Base-by-base conservation (phyloP, 345 rosid species). In the Rhizophora mangle region DNA sequence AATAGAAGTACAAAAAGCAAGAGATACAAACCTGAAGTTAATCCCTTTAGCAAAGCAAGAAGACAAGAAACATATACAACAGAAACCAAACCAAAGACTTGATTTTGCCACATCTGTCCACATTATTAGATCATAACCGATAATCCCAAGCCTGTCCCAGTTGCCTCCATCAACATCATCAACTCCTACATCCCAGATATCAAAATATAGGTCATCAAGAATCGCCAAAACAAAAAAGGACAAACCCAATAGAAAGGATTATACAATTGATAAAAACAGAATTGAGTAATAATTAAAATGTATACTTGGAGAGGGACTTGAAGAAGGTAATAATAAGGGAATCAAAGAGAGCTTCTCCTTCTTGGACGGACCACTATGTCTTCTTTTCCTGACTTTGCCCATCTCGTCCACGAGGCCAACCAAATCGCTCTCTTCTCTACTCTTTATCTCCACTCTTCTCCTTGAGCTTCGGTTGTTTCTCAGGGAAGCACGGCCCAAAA, bases 31-130 rank as follows among this genome's bases (percentile, higher is more conserved):
- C 97, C 93, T 89, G 75, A 89, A 89, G 82, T 63, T 82, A 61
- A 87, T 66, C 29, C 96, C 93, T 83, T 74, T 83, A n/a, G 97
- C 80, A 72, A 94, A 87, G 82, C 91, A 88, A 82, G 97, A 88
- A 64, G 95, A 89, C 20, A 91, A 60, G 90, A 88, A 85, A 71
- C 85, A 83, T 22, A 91, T 55, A 71, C 85, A 89, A 22, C 98
- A 93, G 13, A 94, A 63, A 31, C 97, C 98, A 65, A 89, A 91
- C 94, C 97, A 93, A 62, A 91, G 86, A 29, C 88, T 89, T 39
- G 98, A 89, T 70, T 86, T 93, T 7, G 97, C 90, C 65, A 76
- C 85, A 74, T 93, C 96, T 70, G 77, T 88, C 98, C 98, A 93
- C 92, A 88, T 82, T 16, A 88, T 61, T 79, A 91, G 65, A 74